Evolutionary conservation across 208 protist species (phyloP), one percentile per base, ranked within the genome.

Genomic region (Acanthamoeba healyi): DNA sequence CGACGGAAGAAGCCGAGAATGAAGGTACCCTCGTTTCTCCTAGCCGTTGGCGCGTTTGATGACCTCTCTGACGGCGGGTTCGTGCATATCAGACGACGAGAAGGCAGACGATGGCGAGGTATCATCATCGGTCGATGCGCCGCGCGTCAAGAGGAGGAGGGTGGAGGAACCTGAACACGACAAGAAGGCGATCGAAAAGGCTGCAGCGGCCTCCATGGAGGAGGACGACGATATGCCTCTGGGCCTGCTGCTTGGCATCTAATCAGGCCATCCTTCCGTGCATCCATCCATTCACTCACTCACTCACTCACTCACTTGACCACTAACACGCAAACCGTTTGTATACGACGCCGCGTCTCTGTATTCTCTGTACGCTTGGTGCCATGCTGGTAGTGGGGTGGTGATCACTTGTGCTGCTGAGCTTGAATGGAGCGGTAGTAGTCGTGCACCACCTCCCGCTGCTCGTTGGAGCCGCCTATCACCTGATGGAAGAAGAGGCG

Each of bases 391-490:
- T n/a, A n/a, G n/a, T n/a, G n/a, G n/a, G n/a, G n/a, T n/a, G n/a
- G n/a, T n/a, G n/a, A n/a, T n/a, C n/a, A n/a, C n/a, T n/a, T n/a
- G n/a, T 44, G 3, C 36, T 34, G n/a, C 14, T 77, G 0, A 6
- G 12, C 5, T 58, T 44, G 42, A 24, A 51, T 17, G 24, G 42
- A n/a, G 38, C 74, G 74, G 44, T 58, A 70, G 26, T 44, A 90
- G 34, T 90, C 82, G 38, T 40, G 34, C 2, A 90, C 24, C 19
- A 90, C 82, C 34, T 90, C 82, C 14, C 82, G 7, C 54, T 90
- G 82, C 38, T 90, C 82, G 54, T 90, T 90, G n/a, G 82, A 90
- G 26, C 54, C 82, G 4, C 82, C 82, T 26, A 90, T 90, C 32
- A 46, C 54, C 54, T 70, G 46, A 19, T 15, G n/a, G 1, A 5